phyloP scores from a whole-genome alignment of 2,329 filamentous ascomycete genomes.

The Sordariomycetes sp. region DNA sequence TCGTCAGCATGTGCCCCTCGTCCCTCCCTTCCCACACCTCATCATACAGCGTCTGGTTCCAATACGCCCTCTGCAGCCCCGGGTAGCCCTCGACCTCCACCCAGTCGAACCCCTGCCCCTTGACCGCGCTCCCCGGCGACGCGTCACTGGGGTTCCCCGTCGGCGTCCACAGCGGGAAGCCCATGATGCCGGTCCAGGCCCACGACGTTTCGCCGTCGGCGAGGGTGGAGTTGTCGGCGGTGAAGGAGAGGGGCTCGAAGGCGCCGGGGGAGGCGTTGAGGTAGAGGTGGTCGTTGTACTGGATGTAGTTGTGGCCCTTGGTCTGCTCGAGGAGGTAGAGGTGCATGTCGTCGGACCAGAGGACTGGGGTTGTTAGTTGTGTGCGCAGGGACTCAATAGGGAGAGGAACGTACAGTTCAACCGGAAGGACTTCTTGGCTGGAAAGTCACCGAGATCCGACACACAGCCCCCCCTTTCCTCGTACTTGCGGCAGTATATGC shows the following conservation, averaged over 20 bases:
- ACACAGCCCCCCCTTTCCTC: not conserved
- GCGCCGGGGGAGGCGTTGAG: constrained; percentile 3
- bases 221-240: constrained; percentile 3
- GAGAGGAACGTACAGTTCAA: not conserved
- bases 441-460: constrained; percentile 3
- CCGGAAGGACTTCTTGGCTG: constrained; percentile 1
- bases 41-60: constrained; percentile 1
- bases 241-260: constrained; percentile 2
- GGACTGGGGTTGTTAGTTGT: not conserved
- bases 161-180: constrained; percentile 2
- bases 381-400: not conserved
- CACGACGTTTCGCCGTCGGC: constrained; percentile 1
- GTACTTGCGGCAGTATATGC: constrained; percentile 2
- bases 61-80: constrained; percentile 2
- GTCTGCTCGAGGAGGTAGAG: not conserved
- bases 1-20: not conserved
- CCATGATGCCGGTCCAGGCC: constrained; percentile 2
- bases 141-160: not conserved
- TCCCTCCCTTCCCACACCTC: constrained; percentile 1
- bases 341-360: constrained; percentile 1
- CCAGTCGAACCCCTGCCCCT: constrained; percentile 2
- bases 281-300: constrained; percentile 4
- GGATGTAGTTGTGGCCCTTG: not conserved
- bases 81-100: not conserved
- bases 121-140: not conserved